Base-by-base conservation (phyloP, 2,329 filamentous ascomycete species). In the Talaromyces sp. region DNA sequence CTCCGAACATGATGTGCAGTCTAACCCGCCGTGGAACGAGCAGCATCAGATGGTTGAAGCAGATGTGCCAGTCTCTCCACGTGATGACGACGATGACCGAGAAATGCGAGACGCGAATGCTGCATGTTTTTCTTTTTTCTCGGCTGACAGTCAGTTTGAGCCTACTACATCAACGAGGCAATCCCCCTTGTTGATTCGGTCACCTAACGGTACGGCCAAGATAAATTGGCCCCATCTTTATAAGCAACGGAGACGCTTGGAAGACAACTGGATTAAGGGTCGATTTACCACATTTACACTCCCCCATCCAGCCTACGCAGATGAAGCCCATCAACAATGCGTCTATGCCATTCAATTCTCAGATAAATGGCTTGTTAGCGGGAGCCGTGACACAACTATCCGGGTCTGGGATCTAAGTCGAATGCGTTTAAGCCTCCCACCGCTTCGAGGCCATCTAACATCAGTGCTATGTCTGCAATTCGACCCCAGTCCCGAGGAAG, bases 391-490 rank as follows among this genome's bases (percentile, higher is more conserved):
- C 69, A 86, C 84, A 63, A 90, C 89, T 0, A 83, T 99, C 63
- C 86, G 93, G 40, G 87, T 97, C 52, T 99, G 94, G 94, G 85
- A 96, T 70, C 78, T 97, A 63, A 84, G 89, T 45, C 95, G 89
- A 0, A 86, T 88, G 59, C 84, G 93, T 36, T 78, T 97, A n/a
- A 78, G 87, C 17, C 80, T 87, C 35, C 79, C 81, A n/a, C 90
- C 91, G 1, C 77, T 99, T 8, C 69, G 76, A 5, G 92, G 89
- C 2, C 94, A 99, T 70, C 77, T 74, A 10, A 92, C 91, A 13
- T 97, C 93, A 1, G 94, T 99, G 0, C 77, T 99, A 10, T 99
- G 94, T 69, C 80, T 99, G 28, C 94, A 99, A 68, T 99, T 97
- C 69, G 94, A 99, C 68, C 87, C 92, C 3, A 85, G 88, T 53